These are phyloP conservation scores for Leccinum broughii DNA, from an alignment of 768 basidiomycete genomes.

Conservation along the genomic window DNA sequence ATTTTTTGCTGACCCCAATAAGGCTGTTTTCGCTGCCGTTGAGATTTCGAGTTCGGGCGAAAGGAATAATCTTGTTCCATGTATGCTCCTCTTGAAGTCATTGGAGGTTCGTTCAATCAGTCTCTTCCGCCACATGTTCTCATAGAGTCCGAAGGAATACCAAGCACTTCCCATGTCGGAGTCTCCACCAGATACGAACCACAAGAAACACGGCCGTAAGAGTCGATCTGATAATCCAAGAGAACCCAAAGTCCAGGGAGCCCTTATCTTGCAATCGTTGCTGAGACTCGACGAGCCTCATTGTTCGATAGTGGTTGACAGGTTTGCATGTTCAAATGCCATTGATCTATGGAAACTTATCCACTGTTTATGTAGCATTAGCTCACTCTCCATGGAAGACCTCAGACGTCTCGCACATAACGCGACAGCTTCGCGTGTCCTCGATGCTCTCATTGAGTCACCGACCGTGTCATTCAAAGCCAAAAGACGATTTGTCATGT, in stretches of 20 bases:
- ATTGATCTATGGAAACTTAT: constrained; percentile 9
- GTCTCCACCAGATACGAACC: constrained; percentile 11
- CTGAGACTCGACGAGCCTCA: constrained; percentile 67
- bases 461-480: constrained; percentile 60
- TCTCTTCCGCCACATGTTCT: not conserved
- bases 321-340: constrained; percentile 42
- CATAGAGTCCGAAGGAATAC: constrained; percentile 26
- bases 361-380: constrained; percentile 46
- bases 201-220: constrained; percentile 16
- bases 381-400: constrained; percentile 55
- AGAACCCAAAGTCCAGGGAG: constrained; percentile 80
- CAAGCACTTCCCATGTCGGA: constrained; percentile 11
- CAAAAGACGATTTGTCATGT: constrained; percentile 70
- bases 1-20: constrained; percentile 8
- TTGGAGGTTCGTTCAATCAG: constrained; percentile 42
- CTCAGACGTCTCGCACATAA: constrained; percentile 60
- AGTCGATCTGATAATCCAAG: constrained; percentile 36
- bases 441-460: constrained; percentile 76
- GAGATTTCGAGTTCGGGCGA: constrained; percentile 52
- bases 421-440: constrained; percentile 72
- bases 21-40: constrained; percentile 67
- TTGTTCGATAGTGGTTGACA: constrained; percentile 66
- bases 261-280: constrained; percentile 81
- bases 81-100: constrained; percentile 57
- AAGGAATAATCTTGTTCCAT: constrained; percentile 58